phyloP scores from a whole-genome alignment of 305 asterid genomes.

The Coffea humblotiana region DNA sequence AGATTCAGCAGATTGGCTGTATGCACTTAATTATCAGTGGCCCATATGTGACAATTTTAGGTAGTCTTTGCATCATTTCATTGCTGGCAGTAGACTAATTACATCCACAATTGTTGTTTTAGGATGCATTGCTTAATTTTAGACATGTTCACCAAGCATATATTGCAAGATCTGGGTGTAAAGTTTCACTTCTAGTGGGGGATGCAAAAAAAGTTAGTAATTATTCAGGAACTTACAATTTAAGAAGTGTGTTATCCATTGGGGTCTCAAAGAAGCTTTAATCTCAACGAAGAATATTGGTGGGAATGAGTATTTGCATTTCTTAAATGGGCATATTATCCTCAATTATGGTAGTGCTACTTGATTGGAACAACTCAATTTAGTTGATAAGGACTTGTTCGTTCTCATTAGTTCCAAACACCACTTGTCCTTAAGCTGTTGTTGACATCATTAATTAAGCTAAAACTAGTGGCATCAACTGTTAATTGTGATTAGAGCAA shows the following conservation, averaged over 20 bases:
- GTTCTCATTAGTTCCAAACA: background rate
- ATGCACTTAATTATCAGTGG: constrained; percentile 5
- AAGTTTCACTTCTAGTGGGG: background rate
- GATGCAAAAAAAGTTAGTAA: background rate
- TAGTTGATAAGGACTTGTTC: background rate
- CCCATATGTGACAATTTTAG: background rate
- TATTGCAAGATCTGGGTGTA: background rate
- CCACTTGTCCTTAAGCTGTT: background rate
- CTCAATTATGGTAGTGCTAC: constrained; percentile 7
- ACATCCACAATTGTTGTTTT: background rate
- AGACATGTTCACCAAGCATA: background rate
- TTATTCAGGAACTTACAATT: background rate
- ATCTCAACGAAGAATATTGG: background rate
- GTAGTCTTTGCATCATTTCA: background rate
- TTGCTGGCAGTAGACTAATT: background rate
- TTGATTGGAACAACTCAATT: constrained; percentile 13
- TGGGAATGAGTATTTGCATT: background rate
- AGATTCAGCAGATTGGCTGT: background rate
- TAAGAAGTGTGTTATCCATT: constrained; percentile 2
- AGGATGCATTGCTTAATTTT: background rate
- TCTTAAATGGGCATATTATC: background rate
- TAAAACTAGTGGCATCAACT: background rate
- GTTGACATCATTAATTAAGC: background rate
- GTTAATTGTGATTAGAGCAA: background rate
- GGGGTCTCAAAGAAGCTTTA: background rate